Evolutionary conservation across 2,329 filamentous ascomycete genomes (phyloP).

Genomic region (Monilinia polystroma): DNA sequence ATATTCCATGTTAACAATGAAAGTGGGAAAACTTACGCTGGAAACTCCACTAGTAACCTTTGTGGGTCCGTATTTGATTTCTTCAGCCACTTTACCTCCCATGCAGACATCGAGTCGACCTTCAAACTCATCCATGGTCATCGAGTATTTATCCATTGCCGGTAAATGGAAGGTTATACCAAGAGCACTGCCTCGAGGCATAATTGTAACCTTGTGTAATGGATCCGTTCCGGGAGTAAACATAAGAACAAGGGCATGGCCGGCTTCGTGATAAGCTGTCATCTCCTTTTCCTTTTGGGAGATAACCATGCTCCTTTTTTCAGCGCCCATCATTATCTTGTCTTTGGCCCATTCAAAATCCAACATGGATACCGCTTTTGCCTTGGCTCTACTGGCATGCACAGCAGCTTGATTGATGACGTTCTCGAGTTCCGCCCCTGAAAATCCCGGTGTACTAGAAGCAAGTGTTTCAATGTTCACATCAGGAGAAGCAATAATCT

Average conservation of each 20-base stretch:
- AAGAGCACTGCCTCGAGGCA: conserved; percentile 82
- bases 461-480: conserved; percentile 84
- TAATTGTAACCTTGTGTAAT: conserved; percentile 96
- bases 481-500: conserved; percentile 76
- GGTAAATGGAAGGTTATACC: conserved; percentile 87
- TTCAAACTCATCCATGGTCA: conserved; percentile 80
- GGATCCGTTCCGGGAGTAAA: conserved; percentile 71
- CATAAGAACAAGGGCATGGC: conserved; percentile 86
- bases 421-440: conserved; percentile 94
- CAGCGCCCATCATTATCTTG: conserved; percentile 95
- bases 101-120: conserved; percentile 77
- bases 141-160: conserved; percentile 88
- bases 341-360: conserved; percentile 98
- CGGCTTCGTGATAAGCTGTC: conserved; percentile 96
- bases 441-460: conserved; percentile 84
- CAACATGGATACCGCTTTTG: conserved; percentile 67
- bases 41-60: conserved; percentile 88
- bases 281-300: conserved; percentile 90
- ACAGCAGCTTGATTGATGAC: conserved; percentile 95
- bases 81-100: conserved; percentile 86
- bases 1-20: neutral
- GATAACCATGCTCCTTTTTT: conserved; percentile 85
- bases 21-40: conserved; percentile 53
- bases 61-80: conserved; percentile 87
- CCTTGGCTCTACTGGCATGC: conserved; percentile 85